Evolutionary conservation across 2,329 filamentous ascomycete genomes (phyloP).

Genomic region (Blastomyces silverae): DNA sequence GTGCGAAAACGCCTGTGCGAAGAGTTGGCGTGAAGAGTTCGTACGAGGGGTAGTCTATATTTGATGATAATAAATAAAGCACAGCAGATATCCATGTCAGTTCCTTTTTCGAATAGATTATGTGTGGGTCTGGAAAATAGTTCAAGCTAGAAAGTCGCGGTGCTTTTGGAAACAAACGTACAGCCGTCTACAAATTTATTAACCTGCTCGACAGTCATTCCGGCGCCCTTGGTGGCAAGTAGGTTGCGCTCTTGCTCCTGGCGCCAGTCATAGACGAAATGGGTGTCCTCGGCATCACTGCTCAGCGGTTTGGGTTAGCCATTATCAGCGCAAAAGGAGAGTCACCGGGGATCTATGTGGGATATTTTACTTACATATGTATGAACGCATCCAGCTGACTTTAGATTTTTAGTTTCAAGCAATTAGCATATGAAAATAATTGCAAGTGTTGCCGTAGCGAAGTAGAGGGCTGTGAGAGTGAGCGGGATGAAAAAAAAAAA

Average conservation of each 20-base stretch:
- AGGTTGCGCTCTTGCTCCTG: slow-evolving; percentile 70
- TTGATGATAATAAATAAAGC: slow-evolving; percentile 4
- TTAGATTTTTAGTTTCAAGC: slow-evolving; percentile 2
- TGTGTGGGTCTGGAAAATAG: neutral
- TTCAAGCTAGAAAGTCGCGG: neutral
- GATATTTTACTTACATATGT: slow-evolving; percentile 48
- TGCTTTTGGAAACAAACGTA: slow-evolving; percentile 35
- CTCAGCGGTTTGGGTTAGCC: slow-evolving; percentile 12
- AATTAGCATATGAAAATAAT: neutral
- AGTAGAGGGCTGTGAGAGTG: neutral
- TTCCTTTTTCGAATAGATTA: neutral
- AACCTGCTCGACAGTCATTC: slow-evolving; percentile 79
- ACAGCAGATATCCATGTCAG: neutral
- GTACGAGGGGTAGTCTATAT: slow-evolving; percentile 59
- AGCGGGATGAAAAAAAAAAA: neutral
- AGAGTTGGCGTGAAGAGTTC: slow-evolving; percentile 60
- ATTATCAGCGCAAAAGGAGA: neutral
- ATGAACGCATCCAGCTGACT: slow-evolving; percentile 56
- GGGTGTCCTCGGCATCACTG: slow-evolving; percentile 62
- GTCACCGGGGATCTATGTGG: neutral
- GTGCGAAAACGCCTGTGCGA: slow-evolving; percentile 51
- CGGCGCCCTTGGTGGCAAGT: slow-evolving; percentile 58
- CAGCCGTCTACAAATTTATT: slow-evolving; percentile 65
- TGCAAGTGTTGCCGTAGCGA: neutral
- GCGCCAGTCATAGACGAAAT: slow-evolving; percentile 79